A percentile compares a stretch with the other conserved stretches of the same genome.
Evolutionary conservation across 495 filamentous ascomycete genomes (phyloP).

Genomic region (Aspergillus asperescens): DNA sequence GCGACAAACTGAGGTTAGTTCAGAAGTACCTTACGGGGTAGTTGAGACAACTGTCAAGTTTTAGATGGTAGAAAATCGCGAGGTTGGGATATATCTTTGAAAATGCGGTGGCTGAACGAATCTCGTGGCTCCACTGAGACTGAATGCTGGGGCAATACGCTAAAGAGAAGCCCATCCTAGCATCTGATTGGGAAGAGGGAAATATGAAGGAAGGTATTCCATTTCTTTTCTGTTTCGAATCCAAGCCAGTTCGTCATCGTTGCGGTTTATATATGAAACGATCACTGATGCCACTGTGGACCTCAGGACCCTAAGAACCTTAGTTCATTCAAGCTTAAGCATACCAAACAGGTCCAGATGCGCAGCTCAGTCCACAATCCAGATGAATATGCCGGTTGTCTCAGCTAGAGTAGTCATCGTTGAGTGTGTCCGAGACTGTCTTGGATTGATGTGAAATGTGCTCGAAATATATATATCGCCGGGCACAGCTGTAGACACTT

Average conservation of each 20-base stretch:
- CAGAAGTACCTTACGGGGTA: too few species aligned
- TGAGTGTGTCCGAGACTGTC: too few species aligned
- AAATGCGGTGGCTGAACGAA: slow-evolving; percentile 30
- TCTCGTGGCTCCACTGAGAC: slow-evolving; percentile 11
- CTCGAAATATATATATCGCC: too few species aligned
- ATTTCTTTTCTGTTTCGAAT: background rate
- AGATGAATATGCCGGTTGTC: too few species aligned
- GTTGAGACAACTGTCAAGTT: background rate
- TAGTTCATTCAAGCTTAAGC: too few species aligned
- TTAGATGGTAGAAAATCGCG: slow-evolving; percentile 7
- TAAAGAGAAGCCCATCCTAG: slow-evolving; percentile 6
- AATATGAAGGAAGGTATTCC: background rate
- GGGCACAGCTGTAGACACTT: too few species aligned
- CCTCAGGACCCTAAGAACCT: too few species aligned
- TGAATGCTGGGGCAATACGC: slow-evolving; percentile 13
- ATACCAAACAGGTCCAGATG: too few species aligned
- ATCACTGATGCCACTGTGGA: background rate
- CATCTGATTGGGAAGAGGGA: too few species aligned
- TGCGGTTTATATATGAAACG: background rate
- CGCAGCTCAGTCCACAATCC: too few species aligned
- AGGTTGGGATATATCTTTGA: slow-evolving; percentile 20
- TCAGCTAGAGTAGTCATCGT: too few species aligned
- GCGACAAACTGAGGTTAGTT: slow-evolving; percentile 1
- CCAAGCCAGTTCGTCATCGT: background rate
- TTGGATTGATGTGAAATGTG: too few species aligned